Base-by-base conservation (phyloP, 176 grass and related monocot genomes). In the Metroxylon sagu region DNA sequence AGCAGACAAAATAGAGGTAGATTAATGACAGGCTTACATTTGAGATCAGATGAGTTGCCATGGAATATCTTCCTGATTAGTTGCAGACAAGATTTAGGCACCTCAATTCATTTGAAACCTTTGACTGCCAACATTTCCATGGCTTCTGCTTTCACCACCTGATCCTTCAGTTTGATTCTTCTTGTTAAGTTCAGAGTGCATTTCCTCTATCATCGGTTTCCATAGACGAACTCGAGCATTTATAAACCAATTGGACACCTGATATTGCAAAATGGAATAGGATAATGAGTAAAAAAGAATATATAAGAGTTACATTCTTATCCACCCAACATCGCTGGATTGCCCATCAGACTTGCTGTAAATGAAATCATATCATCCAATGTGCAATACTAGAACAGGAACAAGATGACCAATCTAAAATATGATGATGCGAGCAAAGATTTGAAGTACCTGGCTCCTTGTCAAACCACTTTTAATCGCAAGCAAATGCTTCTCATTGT, bases 231-330 rank as follows among this genome's bases (percentile, higher is more conserved):
- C 89, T 0, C 89, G 68, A 0, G 89, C 89, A 72, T 95, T 95
- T 43, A 95, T 85, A 54, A 95, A 95, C 89, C 89, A 95, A 56
- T 95, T 95, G 3, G 89, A 85, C n/a, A 95, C 89, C 89, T 95
- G 19, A 15, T 49, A 53, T 5, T 0, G 3, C 14, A 14, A 5
- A 18, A 67, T 39, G 18, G 66, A 67, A 16, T 26, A 18, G 0
- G 29, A 25, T 8, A 14, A 43, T 10, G 27, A 43, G 35, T 48
- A 4, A 29, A 25, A 0, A 14, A 50, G 29, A 29, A 55, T 43
- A 35, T 35, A 35, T 43, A 2, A 43, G 7, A 12, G 8, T 43
- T 14, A 10, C 35, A 43, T 43, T 43, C 35, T 43, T 43, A 43
- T 43, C 35, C 35, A 43, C 10, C 35, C 35, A 43, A 10, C 35